These are phyloP conservation scores for Physcomitrellopsis africana DNA, from an alignment of 225 moss, liverwort and hornwort genomes.

Conservation along the genomic window DNA sequence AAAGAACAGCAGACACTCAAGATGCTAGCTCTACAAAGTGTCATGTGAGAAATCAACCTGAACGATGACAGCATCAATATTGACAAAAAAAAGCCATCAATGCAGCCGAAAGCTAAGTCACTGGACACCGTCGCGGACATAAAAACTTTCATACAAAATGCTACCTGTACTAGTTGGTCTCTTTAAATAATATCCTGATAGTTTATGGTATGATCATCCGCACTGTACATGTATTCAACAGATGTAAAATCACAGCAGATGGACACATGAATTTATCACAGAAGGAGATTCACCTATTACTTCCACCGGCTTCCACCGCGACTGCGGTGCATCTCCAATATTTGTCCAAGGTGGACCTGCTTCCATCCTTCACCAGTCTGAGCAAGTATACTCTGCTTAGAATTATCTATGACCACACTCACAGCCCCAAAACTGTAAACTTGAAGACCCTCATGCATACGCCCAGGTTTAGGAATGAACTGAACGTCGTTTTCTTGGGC, in stretches of 20 bases:
- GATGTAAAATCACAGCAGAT: background rate
- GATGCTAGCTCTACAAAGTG: no score
- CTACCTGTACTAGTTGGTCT: constrained; percentile 5
- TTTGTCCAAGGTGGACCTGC: constrained; percentile 65
- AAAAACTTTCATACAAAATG: constrained; percentile 2
- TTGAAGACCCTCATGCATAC: constrained; percentile 78
- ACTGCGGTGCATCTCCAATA: constrained; percentile 90
- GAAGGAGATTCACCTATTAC: constrained; percentile 54
- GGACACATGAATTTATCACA: background rate
- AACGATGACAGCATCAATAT: constrained; percentile 29
- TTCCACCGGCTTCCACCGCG: constrained; percentile 95
- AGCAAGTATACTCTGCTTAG: constrained; percentile 70
- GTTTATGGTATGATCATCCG: background rate
- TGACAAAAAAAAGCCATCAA: background rate
- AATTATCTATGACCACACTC: constrained; percentile 72
- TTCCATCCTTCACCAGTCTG: constrained; percentile 83
- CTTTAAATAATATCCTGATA: constrained; percentile 17
- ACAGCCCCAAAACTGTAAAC: constrained; percentile 91
- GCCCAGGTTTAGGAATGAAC: constrained; percentile 83
- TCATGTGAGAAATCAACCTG: constrained; percentile 11
- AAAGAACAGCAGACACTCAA: no score
- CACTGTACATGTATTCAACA: constrained; percentile 7
- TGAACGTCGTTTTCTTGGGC: constrained; percentile 85
- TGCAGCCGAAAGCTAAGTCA: background rate
- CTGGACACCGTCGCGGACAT: background rate